phyloP scores from a whole-genome alignment of 2,329 filamentous ascomycete species.

The Corniculantispora saksenae region DNA sequence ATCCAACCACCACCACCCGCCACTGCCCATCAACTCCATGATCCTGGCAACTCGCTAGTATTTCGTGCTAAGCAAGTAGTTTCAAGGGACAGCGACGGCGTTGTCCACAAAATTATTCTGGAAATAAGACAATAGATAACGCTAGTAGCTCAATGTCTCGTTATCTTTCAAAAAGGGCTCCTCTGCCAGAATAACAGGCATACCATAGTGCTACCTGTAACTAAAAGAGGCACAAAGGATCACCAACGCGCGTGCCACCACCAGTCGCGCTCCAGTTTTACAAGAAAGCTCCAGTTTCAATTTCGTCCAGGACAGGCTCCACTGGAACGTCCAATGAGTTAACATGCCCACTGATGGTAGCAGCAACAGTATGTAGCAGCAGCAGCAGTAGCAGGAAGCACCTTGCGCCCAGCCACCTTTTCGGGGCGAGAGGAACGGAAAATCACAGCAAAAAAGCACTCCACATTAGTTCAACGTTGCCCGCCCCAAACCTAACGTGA shows the following conservation, averaged over 20 bases:
- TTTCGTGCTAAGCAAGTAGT: no score
- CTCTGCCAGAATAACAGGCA: not conserved
- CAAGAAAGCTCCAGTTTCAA: slow-evolving; percentile 6
- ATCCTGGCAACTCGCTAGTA: no score
- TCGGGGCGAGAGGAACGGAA: not conserved
- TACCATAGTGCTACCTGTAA: not conserved
- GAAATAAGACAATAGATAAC: not conserved
- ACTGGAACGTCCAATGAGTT: not conserved
- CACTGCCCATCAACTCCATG: no score
- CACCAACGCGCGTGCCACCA: not conserved
- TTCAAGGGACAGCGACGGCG: no score
- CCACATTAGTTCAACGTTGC: slow-evolving; percentile 17
- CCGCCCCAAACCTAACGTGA: not conserved
- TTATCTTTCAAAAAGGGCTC: not conserved
- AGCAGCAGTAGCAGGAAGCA: no score
- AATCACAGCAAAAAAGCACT: not conserved
- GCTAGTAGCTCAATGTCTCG: not conserved
- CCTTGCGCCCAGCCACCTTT: no score
- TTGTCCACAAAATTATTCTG: not conserved
- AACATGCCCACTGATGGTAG: not conserved
- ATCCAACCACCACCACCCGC: no score
- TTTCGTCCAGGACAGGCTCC: not conserved
- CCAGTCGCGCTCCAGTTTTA: not conserved
- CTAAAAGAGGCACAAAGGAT: not conserved
- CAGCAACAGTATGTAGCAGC: no score